Evolutionary conservation across 1,284 basidiomycete genomes (phyloP), one percentile per base, ranked within the genome.

Genomic region (Ganoderma sinense): DNA sequence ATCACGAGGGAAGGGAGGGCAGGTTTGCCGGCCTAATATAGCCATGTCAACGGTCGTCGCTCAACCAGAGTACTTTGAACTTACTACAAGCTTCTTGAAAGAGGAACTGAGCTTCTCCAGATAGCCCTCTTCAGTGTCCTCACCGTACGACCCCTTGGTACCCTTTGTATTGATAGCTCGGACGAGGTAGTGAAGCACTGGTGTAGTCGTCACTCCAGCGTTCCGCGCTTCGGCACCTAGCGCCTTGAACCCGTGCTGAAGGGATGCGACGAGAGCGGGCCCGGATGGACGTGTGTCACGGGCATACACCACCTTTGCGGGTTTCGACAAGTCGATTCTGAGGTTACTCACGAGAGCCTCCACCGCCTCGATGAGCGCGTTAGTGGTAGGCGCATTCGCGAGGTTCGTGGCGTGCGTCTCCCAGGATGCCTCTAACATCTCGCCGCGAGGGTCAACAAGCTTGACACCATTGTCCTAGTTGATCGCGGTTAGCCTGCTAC

Each of bases 351-450:
- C 86, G 69, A 99, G 83, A 4, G 84, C 79, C 33, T 91, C 83
- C 65, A 99, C 84, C 8, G 87, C 86, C 11, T 85, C 82, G 65
- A 97, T 78, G 79, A 99, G 91, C 41, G 91, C 91, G 59, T 90
- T 87, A 10, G 92, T 90, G 23, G 89, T 89, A 14, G 87, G 75
- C 26, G 96, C 95, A 80, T 99, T 99, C 70, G 97, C 94, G n/a
- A 99, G 84, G 6, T 82, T 81, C 7, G 98, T 97, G 26, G 97
- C 97, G 79, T 97, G 89, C 0, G 81, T 79, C 81, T 99, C 98
- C 98, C 98, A 99, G 41, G 94, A 88, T 1, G 94, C 85, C 78
- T 97, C 94, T n/a, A 99, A 89, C 98, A 99, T 99, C 81, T 99
- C 98, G n/a, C 98, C 98, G 16, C 91, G 91, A 20, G 98, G 95